These are phyloP conservation scores for Eimeria acervulina DNA, from an alignment of 169 alveolate genomes.

Conservation along the genomic window DNA sequence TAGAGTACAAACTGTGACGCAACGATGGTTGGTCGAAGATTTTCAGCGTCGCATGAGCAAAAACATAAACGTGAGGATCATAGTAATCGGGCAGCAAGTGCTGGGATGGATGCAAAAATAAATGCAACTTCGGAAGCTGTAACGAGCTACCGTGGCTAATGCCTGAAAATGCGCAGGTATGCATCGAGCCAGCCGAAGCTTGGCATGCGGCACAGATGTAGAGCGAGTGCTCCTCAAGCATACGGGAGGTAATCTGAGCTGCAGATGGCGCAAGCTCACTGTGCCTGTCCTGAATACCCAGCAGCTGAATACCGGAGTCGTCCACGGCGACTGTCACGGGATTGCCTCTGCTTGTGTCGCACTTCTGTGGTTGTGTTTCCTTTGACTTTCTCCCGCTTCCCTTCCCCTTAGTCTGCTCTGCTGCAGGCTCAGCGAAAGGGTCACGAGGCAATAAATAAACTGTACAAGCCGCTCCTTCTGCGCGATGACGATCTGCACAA, in stretches of 20 bases:
- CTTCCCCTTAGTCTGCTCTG: constrained; percentile 52
- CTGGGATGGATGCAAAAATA: constrained; percentile 74
- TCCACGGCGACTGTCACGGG: constrained; percentile 77
- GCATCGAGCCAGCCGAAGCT: neutral
- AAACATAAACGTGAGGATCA: constrained; percentile 83
- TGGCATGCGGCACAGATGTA: neutral
- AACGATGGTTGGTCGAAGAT: constrained; percentile 69
- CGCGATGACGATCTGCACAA: constrained; percentile 73
- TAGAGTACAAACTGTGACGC: constrained; percentile 76
- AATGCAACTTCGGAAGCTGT: constrained; percentile 69
- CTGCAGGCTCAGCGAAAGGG: constrained; percentile 53
- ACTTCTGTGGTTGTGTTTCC: constrained; percentile 20
- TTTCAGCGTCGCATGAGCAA: constrained; percentile 75
- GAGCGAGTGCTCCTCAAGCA: neutral
- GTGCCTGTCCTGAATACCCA: constrained; percentile 80
- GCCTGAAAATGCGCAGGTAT: constrained; percentile 61
- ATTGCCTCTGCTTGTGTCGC: constrained; percentile 72
- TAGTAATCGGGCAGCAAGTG: constrained; percentile 68
- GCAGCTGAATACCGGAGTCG: constrained; percentile 69
- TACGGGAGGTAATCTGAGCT: neutral
- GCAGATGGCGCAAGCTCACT: constrained; percentile 37
- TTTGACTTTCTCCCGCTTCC: constrained; percentile 63
- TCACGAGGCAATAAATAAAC: constrained; percentile 78
- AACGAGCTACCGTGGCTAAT: constrained; percentile 80
- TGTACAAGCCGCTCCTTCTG: constrained; percentile 82